These are phyloP conservation scores for Solanum peruvianum DNA, from an alignment of 257 asterid species.

Conservation along the genomic window DNA sequence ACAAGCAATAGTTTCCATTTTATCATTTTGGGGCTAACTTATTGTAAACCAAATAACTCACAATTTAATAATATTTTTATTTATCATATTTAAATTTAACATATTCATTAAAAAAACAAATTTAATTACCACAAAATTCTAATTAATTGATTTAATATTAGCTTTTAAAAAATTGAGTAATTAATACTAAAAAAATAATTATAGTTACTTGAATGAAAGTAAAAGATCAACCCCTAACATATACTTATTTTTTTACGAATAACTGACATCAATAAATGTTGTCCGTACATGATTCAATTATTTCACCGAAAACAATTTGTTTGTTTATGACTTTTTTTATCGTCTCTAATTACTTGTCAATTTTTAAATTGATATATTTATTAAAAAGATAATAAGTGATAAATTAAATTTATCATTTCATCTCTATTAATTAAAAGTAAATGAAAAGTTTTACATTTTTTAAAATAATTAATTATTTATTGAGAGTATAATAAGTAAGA, in stretches of 20 bases:
- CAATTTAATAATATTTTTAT: too few relatives aligned
- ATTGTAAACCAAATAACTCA: neutral
- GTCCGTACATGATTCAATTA: neutral
- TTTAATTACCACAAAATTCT: neutral
- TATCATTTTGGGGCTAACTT: neutral
- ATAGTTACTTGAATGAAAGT: neutral
- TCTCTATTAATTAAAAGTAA: too few relatives aligned
- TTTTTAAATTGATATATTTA: rapidly evolving
- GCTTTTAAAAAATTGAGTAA: too few relatives aligned
- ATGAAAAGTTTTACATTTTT: too few relatives aligned
- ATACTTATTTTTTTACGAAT: neutral
- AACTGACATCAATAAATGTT: neutral
- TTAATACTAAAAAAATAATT: too few relatives aligned
- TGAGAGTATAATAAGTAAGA: rapidly evolving
- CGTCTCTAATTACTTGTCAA: too few relatives aligned
- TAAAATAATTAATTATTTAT: too few relatives aligned
- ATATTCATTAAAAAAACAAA: too few relatives aligned
- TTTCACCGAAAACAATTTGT: neutral
- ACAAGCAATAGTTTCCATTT: neutral
- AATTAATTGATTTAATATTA: too few relatives aligned
- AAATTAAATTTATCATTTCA: too few relatives aligned
- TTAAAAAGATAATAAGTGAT: too few relatives aligned
- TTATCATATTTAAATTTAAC: too few relatives aligned
- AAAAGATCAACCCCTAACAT: neutral
- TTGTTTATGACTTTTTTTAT: neutral